phyloP scores from a whole-genome alignment of 305 asterid species.

The Salvia sclarea region DNA sequence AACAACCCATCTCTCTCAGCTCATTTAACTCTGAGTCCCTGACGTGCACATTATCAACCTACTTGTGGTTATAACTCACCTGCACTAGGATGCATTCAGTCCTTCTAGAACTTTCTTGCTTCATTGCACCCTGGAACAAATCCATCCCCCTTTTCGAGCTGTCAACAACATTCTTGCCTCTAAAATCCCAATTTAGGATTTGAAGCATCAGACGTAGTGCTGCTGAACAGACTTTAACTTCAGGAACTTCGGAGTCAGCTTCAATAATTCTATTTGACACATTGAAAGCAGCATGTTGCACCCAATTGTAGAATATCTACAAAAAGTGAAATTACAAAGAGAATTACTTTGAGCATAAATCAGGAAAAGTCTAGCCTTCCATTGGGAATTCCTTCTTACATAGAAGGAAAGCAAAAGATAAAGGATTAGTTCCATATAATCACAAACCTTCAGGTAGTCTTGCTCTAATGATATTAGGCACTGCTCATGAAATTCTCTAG shows the following conservation, averaged over 20 bases:
- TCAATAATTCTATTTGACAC: conserved; percentile 64
- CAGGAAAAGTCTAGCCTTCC: conserved; percentile 29
- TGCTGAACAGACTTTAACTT: conserved; percentile 75
- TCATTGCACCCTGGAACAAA: conserved; percentile 50
- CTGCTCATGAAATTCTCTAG: conserved; percentile 88
- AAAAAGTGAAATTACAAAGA: conserved; percentile 24
- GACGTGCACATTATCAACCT: conserved; percentile 7
- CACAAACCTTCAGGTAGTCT: conserved; percentile 78
- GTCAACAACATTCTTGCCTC: conserved; percentile 48
- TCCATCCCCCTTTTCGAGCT: conserved; percentile 56
- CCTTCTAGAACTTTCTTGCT: conserved; percentile 56
- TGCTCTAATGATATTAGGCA: conserved; percentile 80
- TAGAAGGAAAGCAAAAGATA: conserved; percentile 29
- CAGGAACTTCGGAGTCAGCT: conserved; percentile 68
- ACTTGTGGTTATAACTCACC: conserved; percentile 49
- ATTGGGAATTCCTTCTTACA: conserved; percentile 27
- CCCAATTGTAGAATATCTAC: conserved; percentile 84
- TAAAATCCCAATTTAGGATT: conserved; percentile 91
- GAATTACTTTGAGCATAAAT: conserved; percentile 15
- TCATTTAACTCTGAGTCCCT: conserved; percentile 6
- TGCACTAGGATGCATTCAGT: conserved; percentile 75
- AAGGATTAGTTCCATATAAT: conserved; percentile 25
- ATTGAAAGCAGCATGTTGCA: conserved; percentile 75
- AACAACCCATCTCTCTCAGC: conserved; percentile 21
- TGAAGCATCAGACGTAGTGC: conserved; percentile 85